phyloP scores from a whole-genome alignment of 495 filamentous ascomycete species.

The Durotheca rogersii region DNA sequence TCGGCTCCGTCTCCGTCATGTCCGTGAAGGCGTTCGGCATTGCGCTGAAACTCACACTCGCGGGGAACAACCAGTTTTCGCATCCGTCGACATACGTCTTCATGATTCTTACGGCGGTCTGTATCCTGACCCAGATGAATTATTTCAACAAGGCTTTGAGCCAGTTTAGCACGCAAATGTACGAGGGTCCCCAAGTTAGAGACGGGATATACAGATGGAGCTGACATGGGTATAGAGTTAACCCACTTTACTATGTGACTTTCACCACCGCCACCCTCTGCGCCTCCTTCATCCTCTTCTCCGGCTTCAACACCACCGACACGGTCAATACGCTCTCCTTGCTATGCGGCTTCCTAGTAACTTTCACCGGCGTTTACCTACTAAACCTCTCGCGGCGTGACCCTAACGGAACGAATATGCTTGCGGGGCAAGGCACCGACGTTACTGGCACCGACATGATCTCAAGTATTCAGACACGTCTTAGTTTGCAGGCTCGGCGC shows the following conservation, averaged over 20 bases:
- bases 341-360: slow-evolving; percentile 90
- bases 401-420: slow-evolving; percentile 70
- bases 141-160: slow-evolving; percentile 99
- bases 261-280: slow-evolving; percentile 94
- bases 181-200: slow-evolving; percentile 38
- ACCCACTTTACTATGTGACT: slow-evolving; percentile 98
- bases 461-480: slow-evolving; percentile 80
- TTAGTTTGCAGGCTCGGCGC: slow-evolving; percentile 87
- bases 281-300: slow-evolving; percentile 96
- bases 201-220: not conserved
- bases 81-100: slow-evolving; percentile 97
- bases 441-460: slow-evolving; percentile 88
- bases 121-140: slow-evolving; percentile 98
- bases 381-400: slow-evolving; percentile 91
- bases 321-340: slow-evolving; percentile 91
- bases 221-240: slow-evolving; percentile 68
- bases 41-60: slow-evolving; percentile 88
- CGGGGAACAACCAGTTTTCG: slow-evolving; percentile 88
- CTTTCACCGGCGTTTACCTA: slow-evolving; percentile 95
- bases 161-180: slow-evolving; percentile 97
- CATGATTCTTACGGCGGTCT: slow-evolving; percentile 84
- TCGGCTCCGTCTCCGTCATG: slow-evolving; percentile 97
- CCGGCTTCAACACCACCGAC: slow-evolving; percentile 94
- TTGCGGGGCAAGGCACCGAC: slow-evolving; percentile 67
- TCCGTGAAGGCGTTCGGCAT: slow-evolving; percentile 97